Evolutionary conservation across 2,329 filamentous ascomycete species (phyloP), one percentile per base, ranked within the genome.

Genomic region (Colletotrichum theobromicola): DNA sequence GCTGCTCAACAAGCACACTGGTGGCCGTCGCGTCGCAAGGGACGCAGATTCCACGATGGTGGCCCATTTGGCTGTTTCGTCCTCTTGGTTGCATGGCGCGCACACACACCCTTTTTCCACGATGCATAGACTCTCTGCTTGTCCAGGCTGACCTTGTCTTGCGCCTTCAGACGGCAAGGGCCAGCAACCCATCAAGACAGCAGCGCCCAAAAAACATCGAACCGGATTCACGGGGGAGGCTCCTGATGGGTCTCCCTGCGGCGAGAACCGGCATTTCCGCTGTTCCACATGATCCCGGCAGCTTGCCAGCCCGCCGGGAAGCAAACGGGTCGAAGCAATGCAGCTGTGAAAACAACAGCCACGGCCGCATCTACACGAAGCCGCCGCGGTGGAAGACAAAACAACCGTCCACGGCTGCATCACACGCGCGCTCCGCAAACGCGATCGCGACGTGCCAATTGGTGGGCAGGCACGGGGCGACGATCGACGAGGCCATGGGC

Each of bases 251-350:
- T 55, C 72, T 67, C 57, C 24, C 46, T 67, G 62, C 32, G 68
- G 63, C 46, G 34, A 60, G 64, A 26, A 61, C 73, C 73, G 70
- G 73, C 73, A 75, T 75, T 65, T 75, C 73, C 73, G 69, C 65
- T 37, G 61, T 60, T 65, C 73, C 73, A 70, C 24, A 74, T 61
- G 32, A 70, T 35, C 73, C 70, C 61, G 37, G 72, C 42, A 68
- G 61, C 61, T 42, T 55, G 57, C 37, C 55, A 69, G 34, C 28
- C 35, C 28, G 60, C 60, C 28, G 58, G 66, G 12, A 15, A 62
- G 13, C 35, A 24, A 62, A 61, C 30, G 62, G 55, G 28, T 58
- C 63, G n/a, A 67, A 37, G 58, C 34, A 63, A 57, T 37, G 55
- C 57, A 58, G 21, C 55, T 37, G 57, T 57, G 32, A 35, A 61